Evolutionary conservation across 2,329 filamentous ascomycete genomes (phyloP), one percentile per base, ranked within the genome.

Genomic region (Magnaporthiopsis poae): DNA sequence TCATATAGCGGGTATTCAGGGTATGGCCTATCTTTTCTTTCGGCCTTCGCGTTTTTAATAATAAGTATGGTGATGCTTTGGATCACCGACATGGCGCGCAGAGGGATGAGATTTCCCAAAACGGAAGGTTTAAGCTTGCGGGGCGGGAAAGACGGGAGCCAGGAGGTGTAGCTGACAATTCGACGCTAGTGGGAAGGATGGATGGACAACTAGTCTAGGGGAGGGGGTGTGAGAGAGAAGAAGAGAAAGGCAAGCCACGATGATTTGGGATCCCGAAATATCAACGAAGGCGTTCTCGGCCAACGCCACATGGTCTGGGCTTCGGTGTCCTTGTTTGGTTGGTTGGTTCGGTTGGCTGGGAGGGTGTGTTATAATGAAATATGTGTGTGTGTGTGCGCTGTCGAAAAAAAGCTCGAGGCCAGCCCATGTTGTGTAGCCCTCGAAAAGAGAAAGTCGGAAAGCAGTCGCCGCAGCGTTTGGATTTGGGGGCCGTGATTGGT

Each of bases 401-500:
- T 5, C 15, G 9, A 46, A 18, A 46, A 3, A 46, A 18, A 13
- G 15, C 39, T 18, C 2, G 39, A 46, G 15, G 39, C 4, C 39
- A 5, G 5, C 3, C 5, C 39, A 46, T 2, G 15, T 46, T 18
- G 39, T 46, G 15, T 18, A 46, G 39, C 39, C 39, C 39, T 15
- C 11, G 5, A 21, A 25, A 9, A 56, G 3, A 25, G 46, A 56
- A 31, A 59, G 63, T 52, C 63, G 64, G 59, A 56, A 33, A 25
- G 15, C 59, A 29, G 18, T 27, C 25, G 7, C n/a, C 25, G 35
- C 13, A 33, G 33, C 13, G 35, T 25, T 33, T 12, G 13, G 52
- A 46, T 66, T 61, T 29, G n/a, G 60, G 33, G 11, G 13, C 60
- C 18, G 12, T 56, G 39, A 65, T 64, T 62, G 63, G 56, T 8